phyloP scores from a whole-genome alignment of 1,139 yeast species.

The Citeromyces hawaiiensis region DNA sequence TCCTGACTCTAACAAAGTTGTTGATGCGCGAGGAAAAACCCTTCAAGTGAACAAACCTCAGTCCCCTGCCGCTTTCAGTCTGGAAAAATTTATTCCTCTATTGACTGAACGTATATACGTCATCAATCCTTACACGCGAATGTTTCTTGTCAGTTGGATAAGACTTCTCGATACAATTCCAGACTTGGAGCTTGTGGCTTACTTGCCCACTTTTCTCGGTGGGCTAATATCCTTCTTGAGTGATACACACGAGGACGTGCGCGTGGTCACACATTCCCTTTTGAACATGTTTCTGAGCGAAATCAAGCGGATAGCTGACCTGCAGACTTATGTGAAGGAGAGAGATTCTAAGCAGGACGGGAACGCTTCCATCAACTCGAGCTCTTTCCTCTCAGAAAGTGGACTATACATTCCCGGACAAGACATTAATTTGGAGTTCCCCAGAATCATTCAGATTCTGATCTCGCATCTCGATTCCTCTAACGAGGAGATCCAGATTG shows the following conservation, averaged over 20 bases:
- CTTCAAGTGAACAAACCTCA: conserved; percentile 49
- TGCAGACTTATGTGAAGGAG: conserved; percentile 5
- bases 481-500: conserved; percentile 68
- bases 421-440: conserved; percentile 71
- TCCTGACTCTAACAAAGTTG: conserved; percentile 29
- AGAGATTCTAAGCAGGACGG: conserved; percentile 5
- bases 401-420: conserved; percentile 73
- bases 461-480: conserved; percentile 65
- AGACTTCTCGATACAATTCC: conserved; percentile 87
- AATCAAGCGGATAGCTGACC: conserved; percentile 55
- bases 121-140: conserved; percentile 83
- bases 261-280: conserved; percentile 73
- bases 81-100: conserved; percentile 82
- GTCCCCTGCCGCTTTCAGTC: conserved; percentile 67
- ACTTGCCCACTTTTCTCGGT: conserved; percentile 79
- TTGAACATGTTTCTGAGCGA: conserved; percentile 70
- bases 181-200: conserved; percentile 75
- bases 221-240: conserved; percentile 74
- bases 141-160: conserved; percentile 88
- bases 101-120: conserved; percentile 85
- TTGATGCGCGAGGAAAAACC: conserved; percentile 41
- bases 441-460: conserved; percentile 67
- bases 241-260: conserved; percentile 77
- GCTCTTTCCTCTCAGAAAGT: conserved; percentile 20
- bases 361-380: conserved; percentile 1